Percentiles rank a stretch among this genome's conserved stretches.
Evolutionary conservation across 2,329 filamentous ascomycete genomes (phyloP).

Genomic region (Microdochium paspali): DNA sequence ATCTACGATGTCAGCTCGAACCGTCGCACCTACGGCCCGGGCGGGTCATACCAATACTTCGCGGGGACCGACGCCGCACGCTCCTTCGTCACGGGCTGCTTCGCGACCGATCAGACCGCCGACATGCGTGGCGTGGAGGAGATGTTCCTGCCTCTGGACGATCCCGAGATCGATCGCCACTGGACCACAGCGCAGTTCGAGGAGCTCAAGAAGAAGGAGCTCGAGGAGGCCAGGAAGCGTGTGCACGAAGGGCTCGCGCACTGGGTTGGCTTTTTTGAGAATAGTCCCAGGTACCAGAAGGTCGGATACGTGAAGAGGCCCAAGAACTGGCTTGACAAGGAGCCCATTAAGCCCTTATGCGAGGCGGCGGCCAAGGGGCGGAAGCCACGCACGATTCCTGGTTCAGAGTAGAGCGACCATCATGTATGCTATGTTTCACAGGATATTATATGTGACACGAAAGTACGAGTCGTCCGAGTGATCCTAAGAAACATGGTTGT

Average conservation of each 20-base stretch:
- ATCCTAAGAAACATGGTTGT: no score
- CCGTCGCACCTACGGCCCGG: slow-evolving; percentile 66
- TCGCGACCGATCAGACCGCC: slow-evolving; percentile 71
- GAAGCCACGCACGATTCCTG: slow-evolving; percentile 49
- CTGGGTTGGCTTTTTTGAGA: slow-evolving; percentile 78
- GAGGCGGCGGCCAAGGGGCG: slow-evolving; percentile 53
- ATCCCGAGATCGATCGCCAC: slow-evolving; percentile 50
- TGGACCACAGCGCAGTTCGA: slow-evolving; percentile 46
- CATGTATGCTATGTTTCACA: background rate
- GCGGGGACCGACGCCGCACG: slow-evolving; percentile 79
- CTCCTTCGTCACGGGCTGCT: slow-evolving; percentile 89
- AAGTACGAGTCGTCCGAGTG: no score
- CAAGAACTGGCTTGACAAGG: slow-evolving; percentile 50
- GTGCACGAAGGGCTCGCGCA: slow-evolving; percentile 61
- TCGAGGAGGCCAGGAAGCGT: slow-evolving; percentile 51
- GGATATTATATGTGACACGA: no score
- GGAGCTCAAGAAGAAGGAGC: slow-evolving; percentile 50
- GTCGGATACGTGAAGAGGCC: slow-evolving; percentile 66
- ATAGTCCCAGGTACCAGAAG: slow-evolving; percentile 70
- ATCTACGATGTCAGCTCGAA: slow-evolving; percentile 76
- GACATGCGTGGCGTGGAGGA: slow-evolving; percentile 82
- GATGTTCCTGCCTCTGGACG: slow-evolving; percentile 65
- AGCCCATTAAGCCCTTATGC: slow-evolving; percentile 58
- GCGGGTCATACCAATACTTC: slow-evolving; percentile 81
- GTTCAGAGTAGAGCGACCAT: slow-evolving; percentile 15